Conservation (phyloP, 768 basidiomycete genomes). For the Vishniacozyma victoriae region DNA sequence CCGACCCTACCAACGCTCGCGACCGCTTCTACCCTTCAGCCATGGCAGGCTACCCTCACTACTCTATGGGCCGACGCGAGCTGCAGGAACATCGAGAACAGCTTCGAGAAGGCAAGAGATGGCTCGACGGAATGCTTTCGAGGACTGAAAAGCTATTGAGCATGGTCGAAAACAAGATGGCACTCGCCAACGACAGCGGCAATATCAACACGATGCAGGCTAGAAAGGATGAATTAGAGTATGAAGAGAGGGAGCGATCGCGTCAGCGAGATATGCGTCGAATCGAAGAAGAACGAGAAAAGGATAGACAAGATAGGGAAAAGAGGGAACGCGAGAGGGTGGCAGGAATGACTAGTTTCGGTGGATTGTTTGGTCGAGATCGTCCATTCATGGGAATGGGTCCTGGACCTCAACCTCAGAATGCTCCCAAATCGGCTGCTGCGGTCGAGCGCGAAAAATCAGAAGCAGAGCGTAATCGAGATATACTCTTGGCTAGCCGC, state of each 20-base stretch:
- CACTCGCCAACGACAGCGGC: conserved; percentile 20
- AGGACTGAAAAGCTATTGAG: conserved; percentile 41
- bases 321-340: conserved; percentile 15
- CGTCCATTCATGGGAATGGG: background rate
- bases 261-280: conserved; percentile 30
- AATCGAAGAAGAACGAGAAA: conserved; percentile 28
- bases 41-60: conserved; percentile 19
- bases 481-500: conserved; percentile 30
- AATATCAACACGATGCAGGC: background rate
- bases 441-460: conserved; percentile 10
- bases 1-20: conserved; percentile 5
- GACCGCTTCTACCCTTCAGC: conserved; percentile 16
- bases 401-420: too few relatives aligned
- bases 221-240: conserved; percentile 31
- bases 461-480: conserved; percentile 36
- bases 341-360: background rate
- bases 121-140: conserved; percentile 41
- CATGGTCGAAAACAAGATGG: conserved; percentile 43
- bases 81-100: conserved; percentile 44
- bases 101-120: conserved; percentile 42
- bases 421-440: background rate
- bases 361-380: conserved; percentile 7
- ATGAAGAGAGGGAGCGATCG: conserved; percentile 34
- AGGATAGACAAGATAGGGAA: conserved; percentile 27
- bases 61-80: conserved; percentile 36